Base-by-base conservation (phyloP, 2,329 filamentous ascomycete species). In the Blastomyces gilchristii region DNA sequence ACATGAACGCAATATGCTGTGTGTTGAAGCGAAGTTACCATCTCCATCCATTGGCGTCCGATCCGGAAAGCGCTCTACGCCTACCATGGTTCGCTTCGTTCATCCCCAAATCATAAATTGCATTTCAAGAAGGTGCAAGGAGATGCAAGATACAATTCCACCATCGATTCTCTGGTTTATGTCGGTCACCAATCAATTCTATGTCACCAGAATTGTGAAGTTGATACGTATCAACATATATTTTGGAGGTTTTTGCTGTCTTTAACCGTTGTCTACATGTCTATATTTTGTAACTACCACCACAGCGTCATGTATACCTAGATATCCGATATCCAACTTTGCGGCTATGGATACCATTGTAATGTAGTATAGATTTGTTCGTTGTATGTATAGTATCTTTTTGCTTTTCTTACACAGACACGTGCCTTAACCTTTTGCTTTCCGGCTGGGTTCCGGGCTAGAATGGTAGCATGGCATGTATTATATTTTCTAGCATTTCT, bases 351-450 rank as follows among this genome's bases (percentile, higher is more conserved):
- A 39, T 56, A n/a, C 34, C 28, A 56, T 39, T 22, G 52, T n/a
- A 56, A 34, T 56, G 31, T 39, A 56, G 37, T 11, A 39, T 56
- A 56, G 31, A 56, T 56, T 56, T 56, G 16, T n/a, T 56, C n/a
- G 25, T n/a, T 54, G 31, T 54, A 5, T 54, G 31, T 54, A 5
- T 5, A 28, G 47, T 53, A 18, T 3, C 18, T 34, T 11, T 34
- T 54, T 34, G 22, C 22, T 16, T 28, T 28, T 28, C 37, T 11
- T 39, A 39, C 34, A 25, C 22, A 11, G 22, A 25, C 49, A 25
- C n/a, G n/a, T 49, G 6, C n/a, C n/a, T 9, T 49, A 1, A 12
- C n/a, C 7, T 45, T 25, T 12, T 22, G n/a, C n/a, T 49, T 9
- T 47, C 18, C 8, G 6, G 45, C 45, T 7, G 22, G 12, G 14